Conservation (phyloP, 176 grass and related monocot species). For the Carex myosuroides region DNA sequence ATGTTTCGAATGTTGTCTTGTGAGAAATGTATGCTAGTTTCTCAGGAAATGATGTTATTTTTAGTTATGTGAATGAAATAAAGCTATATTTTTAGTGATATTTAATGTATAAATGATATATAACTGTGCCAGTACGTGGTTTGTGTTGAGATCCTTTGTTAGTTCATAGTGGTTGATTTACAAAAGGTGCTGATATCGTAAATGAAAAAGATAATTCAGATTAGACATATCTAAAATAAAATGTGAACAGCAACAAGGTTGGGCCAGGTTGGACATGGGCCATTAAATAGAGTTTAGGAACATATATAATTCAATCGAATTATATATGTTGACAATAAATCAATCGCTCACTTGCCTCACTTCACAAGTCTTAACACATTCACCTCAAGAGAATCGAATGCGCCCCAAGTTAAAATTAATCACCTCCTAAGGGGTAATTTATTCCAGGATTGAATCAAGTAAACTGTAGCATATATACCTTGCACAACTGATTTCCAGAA, state of each 20-base stretch:
- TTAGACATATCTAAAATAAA: neutral
- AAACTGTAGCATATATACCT: neutral
- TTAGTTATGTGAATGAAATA: neutral
- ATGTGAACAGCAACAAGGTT: neutral
- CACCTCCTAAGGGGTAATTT: neutral
- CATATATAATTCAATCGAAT: no score
- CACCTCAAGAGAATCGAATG: no score
- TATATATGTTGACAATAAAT: no score
- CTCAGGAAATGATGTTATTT: neutral
- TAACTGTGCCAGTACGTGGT: neutral
- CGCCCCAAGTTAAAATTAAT: neutral
- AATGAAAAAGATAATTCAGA: neutral
- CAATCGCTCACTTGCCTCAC: no score
- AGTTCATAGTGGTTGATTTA: neutral
- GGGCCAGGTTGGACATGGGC: no score
- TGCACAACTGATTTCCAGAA: neutral
- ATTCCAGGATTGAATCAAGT: neutral
- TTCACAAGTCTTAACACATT: no score
- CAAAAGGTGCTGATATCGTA: neutral
- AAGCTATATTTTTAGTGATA: neutral
- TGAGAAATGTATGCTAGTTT: neutral
- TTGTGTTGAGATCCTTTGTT: neutral
- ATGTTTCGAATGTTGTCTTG: neutral
- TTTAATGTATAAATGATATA: neutral
- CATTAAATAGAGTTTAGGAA: no score